Evolutionary conservation across 2,329 filamentous ascomycete genomes (phyloP).

Genomic region (Nemania abortiva): DNA sequence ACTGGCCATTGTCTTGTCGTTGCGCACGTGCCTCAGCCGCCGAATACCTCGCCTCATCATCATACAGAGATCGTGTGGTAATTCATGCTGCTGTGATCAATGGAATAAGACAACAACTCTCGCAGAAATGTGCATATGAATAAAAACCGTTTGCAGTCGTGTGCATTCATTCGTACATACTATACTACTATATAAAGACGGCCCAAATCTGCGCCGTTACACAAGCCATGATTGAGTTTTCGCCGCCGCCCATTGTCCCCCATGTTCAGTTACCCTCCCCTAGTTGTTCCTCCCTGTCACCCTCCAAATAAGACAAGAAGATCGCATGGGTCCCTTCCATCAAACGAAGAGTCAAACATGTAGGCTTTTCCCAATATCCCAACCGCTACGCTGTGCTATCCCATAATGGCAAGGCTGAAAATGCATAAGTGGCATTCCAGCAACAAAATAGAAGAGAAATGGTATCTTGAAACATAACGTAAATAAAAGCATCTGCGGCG

Average conservation of each 20-base stretch:
- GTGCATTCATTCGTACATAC: slow-evolving; percentile 38
- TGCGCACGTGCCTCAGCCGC: too few relatives aligned
- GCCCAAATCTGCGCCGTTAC: slow-evolving; percentile 16
- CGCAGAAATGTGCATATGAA: too few relatives aligned
- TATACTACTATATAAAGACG: slow-evolving; percentile 25
- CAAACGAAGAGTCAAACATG: slow-evolving; percentile 19
- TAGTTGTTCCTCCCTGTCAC: not conserved
- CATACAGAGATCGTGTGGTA: too few relatives aligned
- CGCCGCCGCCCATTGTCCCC: not conserved
- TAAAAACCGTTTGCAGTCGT: slow-evolving; percentile 21
- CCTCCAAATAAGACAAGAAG: slow-evolving; percentile 12
- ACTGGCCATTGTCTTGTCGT: too few relatives aligned
- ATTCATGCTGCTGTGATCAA: too few relatives aligned
- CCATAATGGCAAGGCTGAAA: slow-evolving; percentile 26
- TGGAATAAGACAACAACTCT: not conserved
- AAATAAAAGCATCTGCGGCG: slow-evolving; percentile 29
- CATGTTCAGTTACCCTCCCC: slow-evolving; percentile 7
- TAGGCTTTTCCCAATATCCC: slow-evolving; percentile 36
- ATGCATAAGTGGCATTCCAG: slow-evolving; percentile 35
- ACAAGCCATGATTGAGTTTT: slow-evolving; percentile 3
- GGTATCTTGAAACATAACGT: slow-evolving; percentile 47
- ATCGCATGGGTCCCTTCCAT: slow-evolving; percentile 28
- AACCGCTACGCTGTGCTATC: slow-evolving; percentile 40
- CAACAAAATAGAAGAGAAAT: slow-evolving; percentile 40
- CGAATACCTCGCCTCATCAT: too few relatives aligned